Evolutionary conservation across 768 basidiomycete species (phyloP).

Genomic region (Pleurotus tuber-regium): DNA sequence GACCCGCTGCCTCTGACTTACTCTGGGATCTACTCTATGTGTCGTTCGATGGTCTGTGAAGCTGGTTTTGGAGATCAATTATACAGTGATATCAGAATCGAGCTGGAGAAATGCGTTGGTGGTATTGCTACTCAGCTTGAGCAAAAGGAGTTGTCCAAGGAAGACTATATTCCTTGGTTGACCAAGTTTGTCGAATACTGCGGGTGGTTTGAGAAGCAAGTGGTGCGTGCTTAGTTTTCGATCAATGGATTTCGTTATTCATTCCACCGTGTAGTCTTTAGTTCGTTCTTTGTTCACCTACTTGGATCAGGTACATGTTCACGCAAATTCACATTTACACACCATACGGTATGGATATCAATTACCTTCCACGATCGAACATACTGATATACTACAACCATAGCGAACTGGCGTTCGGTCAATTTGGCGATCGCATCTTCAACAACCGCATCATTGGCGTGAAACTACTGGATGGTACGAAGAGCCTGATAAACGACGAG

Average conservation of each 20-base stretch:
- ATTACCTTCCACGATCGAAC: background rate
- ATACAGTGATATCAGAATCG: constrained; percentile 54
- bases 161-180: constrained; percentile 53
- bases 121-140: constrained; percentile 38
- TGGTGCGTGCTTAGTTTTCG: constrained; percentile 49
- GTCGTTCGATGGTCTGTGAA: constrained; percentile 53
- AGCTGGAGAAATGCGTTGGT: constrained; percentile 55
- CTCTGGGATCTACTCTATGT: constrained; percentile 55
- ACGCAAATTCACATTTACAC: constrained; percentile 31
- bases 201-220: constrained; percentile 61
- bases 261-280: background rate
- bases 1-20: constrained; percentile 44
- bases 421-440: constrained; percentile 53
- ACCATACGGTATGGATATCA: constrained; percentile 43
- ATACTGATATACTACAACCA: constrained; percentile 15
- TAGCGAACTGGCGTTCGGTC: constrained; percentile 55
- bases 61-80: constrained; percentile 54
- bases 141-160: constrained; percentile 9
- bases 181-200: constrained; percentile 51
- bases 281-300: constrained; percentile 65
- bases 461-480: constrained; percentile 36
- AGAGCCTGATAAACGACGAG: background rate
- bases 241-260: no score
- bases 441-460: constrained; percentile 47
- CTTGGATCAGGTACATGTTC: constrained; percentile 67